Conservation (phyloP, 169 alveolate genomes). For the Plasmodium cynomolgi region DNA sequence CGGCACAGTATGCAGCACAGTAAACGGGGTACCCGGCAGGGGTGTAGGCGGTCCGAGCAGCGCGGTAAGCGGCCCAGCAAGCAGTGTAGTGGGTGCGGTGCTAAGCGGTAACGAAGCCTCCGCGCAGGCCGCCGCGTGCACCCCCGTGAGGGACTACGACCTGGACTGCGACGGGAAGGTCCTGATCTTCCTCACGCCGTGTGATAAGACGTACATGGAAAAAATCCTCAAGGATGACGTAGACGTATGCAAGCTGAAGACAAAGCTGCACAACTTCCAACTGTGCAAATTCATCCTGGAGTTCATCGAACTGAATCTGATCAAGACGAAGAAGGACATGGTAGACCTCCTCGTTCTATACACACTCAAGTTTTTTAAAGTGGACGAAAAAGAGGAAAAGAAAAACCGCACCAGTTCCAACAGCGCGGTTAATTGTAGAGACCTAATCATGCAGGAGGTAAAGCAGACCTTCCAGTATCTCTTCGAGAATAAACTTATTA, state of each 20-base stretch:
- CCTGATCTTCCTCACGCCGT: neutral
- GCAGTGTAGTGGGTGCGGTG: neutral
- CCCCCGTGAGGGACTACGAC: conserved; percentile 26
- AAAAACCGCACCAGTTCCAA: neutral
- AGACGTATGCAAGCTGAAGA: neutral
- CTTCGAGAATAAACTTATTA: conserved; percentile 57
- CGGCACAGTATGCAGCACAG: neutral
- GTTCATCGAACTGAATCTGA: conserved; percentile 21
- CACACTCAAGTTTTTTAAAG: conserved; percentile 37
- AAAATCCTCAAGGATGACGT: neutral
- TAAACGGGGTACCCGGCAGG: neutral
- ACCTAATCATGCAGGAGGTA: conserved; percentile 3
- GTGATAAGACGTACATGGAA: conserved; percentile 21
- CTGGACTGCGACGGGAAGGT: conserved; percentile 66
- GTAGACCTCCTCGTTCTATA: conserved; percentile 7
- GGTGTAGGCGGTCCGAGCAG: neutral
- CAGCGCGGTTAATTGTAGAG: neutral
- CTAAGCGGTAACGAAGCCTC: neutral
- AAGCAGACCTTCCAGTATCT: conserved; percentile 44
- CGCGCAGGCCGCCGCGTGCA: neutral
- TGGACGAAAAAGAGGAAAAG: neutral
- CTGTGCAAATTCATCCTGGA: conserved; percentile 46
- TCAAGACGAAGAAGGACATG: conserved; percentile 54
- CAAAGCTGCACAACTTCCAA: conserved; percentile 11
- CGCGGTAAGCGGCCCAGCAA: neutral